phyloP scores from a whole-genome alignment of 805 yeast species.

The Candida anglica region DNA sequence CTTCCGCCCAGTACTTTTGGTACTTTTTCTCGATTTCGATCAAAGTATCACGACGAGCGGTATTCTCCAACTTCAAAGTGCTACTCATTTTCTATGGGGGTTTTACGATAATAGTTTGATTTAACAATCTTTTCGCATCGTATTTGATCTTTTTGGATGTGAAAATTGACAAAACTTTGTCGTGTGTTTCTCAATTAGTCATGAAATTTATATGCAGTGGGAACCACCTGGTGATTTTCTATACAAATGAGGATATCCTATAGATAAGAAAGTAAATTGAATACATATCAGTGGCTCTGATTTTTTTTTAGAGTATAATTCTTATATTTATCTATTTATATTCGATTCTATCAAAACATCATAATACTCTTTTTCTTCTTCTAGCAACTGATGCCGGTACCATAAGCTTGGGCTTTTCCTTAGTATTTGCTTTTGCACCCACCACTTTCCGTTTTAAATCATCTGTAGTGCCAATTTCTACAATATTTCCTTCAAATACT shows the following conservation, averaged over 20 bases:
- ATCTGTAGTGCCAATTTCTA: slow-evolving; percentile 5
- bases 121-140: no score
- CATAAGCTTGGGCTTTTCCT: slow-evolving; percentile 1
- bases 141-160: no score
- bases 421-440: not conserved
- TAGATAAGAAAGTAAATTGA: no score
- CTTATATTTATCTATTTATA: no score
- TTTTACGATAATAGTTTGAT: slow-evolving; percentile 5
- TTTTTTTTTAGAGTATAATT: no score
- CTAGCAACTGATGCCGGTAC: slow-evolving; percentile 1
- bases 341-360: no score
- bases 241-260: no score
- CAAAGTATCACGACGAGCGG: slow-evolving; percentile 92
- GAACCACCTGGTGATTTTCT: no score
- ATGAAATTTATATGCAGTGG: no score
- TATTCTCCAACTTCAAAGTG: slow-evolving; percentile 48
- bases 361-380: not conserved
- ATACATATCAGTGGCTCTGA: no score
- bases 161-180: no score
- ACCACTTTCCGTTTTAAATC: not conserved
- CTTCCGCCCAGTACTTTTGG: slow-evolving; percentile 84
- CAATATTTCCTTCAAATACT: slow-evolving; percentile 8
- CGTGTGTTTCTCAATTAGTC: no score
- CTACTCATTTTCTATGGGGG: slow-evolving; percentile 43
- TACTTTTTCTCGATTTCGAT: slow-evolving; percentile 85